Conservation (phyloP, 768 basidiomycete genomes). For the Daedaleopsis nitida region DNA sequence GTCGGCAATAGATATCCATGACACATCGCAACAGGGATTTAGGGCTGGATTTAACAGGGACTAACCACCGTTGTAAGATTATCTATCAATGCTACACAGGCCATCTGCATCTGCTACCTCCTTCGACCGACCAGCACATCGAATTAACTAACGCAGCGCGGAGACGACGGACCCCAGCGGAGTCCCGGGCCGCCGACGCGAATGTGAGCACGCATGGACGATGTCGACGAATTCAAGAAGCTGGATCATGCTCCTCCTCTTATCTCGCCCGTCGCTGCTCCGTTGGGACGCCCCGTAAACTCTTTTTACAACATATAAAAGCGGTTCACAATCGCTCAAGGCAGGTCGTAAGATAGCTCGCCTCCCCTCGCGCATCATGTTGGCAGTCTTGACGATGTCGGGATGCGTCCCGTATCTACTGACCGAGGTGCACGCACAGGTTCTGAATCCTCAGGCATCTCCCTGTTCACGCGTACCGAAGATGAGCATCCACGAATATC, state of each 20-base stretch:
- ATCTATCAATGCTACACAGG: neutral
- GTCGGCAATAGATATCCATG: neutral
- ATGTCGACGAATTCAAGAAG: slow-evolving; percentile 4
- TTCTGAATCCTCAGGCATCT: neutral
- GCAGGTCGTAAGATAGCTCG: neutral
- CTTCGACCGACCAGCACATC: neutral
- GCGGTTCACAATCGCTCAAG: neutral
- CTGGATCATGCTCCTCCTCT: slow-evolving; percentile 6
- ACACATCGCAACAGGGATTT: too few relatives aligned
- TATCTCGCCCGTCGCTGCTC: slow-evolving; percentile 6
- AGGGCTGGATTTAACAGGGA: too few relatives aligned
- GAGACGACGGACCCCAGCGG: neutral
- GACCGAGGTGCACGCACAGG: neutral
- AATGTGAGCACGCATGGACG: neutral
- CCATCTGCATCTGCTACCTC: too few relatives aligned
- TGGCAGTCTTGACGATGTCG: neutral
- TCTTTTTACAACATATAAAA: neutral
- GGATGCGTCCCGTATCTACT: neutral
- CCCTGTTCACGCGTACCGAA: neutral
- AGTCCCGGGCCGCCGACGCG: neutral
- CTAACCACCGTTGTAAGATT: neutral
- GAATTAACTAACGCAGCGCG: neutral
- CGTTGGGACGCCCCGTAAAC: neutral
- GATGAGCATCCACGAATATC: slow-evolving; percentile 3
- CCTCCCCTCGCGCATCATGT: neutral